phyloP scores from a whole-genome alignment of 1,284 basidiomycete species.

The Ustilago sp. region DNA sequence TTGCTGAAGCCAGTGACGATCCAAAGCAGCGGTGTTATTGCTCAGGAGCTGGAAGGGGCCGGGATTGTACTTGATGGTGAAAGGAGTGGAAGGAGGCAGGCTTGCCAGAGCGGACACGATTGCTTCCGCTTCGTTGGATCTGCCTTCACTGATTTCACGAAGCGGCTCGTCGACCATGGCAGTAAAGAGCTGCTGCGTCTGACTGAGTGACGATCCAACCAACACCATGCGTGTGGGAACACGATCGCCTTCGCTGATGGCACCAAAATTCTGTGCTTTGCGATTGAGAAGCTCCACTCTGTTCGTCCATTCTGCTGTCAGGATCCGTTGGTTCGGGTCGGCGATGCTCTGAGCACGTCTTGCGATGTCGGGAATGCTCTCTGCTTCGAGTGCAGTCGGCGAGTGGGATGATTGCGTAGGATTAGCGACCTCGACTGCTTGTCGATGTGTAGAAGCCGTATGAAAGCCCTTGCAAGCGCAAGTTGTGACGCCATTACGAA shows the following conservation, averaged over 20 bases:
- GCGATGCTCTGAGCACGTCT: slow-evolving; percentile 22
- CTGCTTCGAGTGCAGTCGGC: not conserved
- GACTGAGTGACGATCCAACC: slow-evolving; percentile 40
- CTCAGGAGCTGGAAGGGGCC: slow-evolving; percentile 15
- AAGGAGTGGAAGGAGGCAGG: slow-evolving; percentile 9
- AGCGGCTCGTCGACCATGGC: slow-evolving; percentile 54
- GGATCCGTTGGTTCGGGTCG: slow-evolving; percentile 7
- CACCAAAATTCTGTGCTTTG: slow-evolving; percentile 7
- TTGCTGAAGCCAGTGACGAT: slow-evolving; percentile 54
- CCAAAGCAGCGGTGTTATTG: slow-evolving; percentile 12
- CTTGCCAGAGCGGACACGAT: slow-evolving; percentile 11
- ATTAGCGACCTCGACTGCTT: slow-evolving; percentile 22
- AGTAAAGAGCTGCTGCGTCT: slow-evolving; percentile 29
- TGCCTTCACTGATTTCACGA: slow-evolving; percentile 25
- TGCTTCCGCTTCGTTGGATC: slow-evolving; percentile 15
- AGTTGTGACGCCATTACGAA: not conserved
- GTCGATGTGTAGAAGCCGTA: not conserved
- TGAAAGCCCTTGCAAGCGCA: slow-evolving; percentile 1
- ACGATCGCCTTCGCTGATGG: not conserved
- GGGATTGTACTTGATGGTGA: slow-evolving; percentile 34
- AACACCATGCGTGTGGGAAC: slow-evolving; percentile 21
- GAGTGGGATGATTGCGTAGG: not conserved
- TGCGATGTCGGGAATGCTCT: slow-evolving; percentile 12
- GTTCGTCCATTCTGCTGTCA: slow-evolving; percentile 22
- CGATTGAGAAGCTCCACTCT: slow-evolving; percentile 18